These are phyloP conservation scores for Prunella vulgaris DNA, from an alignment of 257 asterid species.

Conservation along the genomic window DNA sequence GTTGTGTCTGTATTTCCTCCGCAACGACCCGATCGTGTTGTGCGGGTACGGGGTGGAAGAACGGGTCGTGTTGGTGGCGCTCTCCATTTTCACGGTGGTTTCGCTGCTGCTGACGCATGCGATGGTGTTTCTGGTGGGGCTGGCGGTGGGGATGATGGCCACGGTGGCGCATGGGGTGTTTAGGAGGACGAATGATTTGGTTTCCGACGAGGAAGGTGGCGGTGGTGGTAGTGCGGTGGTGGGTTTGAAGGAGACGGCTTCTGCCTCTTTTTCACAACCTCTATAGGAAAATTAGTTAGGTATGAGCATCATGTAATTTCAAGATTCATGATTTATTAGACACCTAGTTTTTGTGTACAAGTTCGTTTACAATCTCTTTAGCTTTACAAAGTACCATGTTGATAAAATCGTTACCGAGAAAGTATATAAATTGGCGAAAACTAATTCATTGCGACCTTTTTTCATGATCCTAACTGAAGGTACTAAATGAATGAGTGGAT, in stretches of 20 bases:
- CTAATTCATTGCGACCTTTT: neutral
- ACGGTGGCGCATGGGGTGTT: conserved; percentile 31
- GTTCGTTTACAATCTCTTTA: neutral
- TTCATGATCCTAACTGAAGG: neutral
- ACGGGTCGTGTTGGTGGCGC: conserved; percentile 22
- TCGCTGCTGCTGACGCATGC: conserved; percentile 28
- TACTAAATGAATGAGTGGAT: too few relatives aligned
- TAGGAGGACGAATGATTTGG: conserved; percentile 30
- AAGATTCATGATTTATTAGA: neutral
- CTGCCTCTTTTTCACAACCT: conserved; percentile 20
- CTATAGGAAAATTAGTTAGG: neutral
- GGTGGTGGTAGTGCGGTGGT: conserved; percentile 4
- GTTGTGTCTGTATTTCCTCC: conserved; percentile 41
- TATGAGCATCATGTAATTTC: neutral
- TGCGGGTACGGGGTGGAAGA: conserved; percentile 33
- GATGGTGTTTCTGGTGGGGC: conserved; percentile 20
- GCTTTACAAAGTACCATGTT: neutral
- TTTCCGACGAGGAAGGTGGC: conserved; percentile 1
- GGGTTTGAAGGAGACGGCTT: conserved; percentile 30
- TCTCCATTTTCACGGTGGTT: conserved; percentile 33
- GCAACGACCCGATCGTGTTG: conserved; percentile 26
- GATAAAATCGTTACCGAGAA: neutral
- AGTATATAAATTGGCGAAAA: neutral
- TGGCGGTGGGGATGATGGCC: conserved; percentile 18
- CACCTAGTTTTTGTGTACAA: neutral